phyloP scores from a whole-genome alignment of 345 rosid genomes.

The Schrenkiella parvula region DNA sequence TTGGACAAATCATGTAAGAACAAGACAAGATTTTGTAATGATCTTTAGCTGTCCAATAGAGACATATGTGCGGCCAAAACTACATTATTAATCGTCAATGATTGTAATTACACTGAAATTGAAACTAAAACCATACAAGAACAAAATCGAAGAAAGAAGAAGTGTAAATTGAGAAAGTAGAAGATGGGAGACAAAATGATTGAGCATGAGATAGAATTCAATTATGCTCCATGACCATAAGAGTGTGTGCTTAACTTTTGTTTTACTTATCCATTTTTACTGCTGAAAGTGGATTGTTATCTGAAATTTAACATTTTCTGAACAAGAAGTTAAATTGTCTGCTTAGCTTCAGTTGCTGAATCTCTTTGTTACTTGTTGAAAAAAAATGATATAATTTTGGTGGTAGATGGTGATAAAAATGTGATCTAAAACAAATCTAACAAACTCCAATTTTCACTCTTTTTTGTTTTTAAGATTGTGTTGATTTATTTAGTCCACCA shows the following conservation, averaged over 20 bases:
- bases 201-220: constrained; percentile 31
- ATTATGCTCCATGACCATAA: constrained; percentile 24
- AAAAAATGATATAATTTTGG: neutral
- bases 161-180: neutral
- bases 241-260: constrained; percentile 25
- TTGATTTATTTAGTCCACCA: neutral
- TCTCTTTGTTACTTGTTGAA: too few species aligned
- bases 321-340: constrained; percentile 3
- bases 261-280: neutral
- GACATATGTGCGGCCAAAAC: constrained; percentile 5
- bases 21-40: constrained; percentile 25
- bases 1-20: constrained; percentile 15
- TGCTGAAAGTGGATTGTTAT: neutral
- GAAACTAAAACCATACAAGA: neutral
- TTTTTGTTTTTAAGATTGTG: neutral
- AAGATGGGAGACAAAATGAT: constrained; percentile 37
- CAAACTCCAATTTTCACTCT: constrained; percentile 9
- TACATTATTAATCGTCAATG: constrained; percentile 31
- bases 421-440: constrained; percentile 22
- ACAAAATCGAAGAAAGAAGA: neutral
- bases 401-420: constrained; percentile 7
- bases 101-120: constrained; percentile 29
- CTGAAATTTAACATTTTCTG: neutral
- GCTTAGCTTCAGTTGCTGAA: constrained; percentile 15
- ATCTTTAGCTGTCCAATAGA: constrained; percentile 13